Base-by-base conservation (phyloP, 176 grass and related monocot species). In the Metroxylon sagu region DNA sequence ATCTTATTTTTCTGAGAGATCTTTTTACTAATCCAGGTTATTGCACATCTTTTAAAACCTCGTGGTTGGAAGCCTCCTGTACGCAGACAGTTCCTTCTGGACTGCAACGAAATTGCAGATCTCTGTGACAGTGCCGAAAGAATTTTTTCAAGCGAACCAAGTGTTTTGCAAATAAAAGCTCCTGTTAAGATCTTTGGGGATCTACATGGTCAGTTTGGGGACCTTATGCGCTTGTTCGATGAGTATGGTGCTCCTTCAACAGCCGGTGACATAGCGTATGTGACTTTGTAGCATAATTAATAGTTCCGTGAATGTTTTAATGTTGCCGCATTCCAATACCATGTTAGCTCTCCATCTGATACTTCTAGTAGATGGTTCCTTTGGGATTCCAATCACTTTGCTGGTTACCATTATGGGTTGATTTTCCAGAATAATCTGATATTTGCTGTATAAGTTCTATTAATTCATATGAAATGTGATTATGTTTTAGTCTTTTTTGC, bases 181-280 rank as follows among this genome's bases (percentile, higher is more conserved):
- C 93, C 93, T 68, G 82, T 98, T 82, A 92, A 98, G 73, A 85
- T 98, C 66, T 98, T 98, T 88, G 93, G 93, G 78, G 93, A 98
- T 81, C 68, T 98, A 70, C 93, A 98, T 62, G 93, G 93, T 70
- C 93, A 98, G 71, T 98, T 98, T 79, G 93, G 93, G 80, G 93
- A 98, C 52, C 76, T 98, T 15, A 98, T 98, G 93, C 84, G 93
- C 19, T 82, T 98, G 60, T 98, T 98, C 60, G 93, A 98, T 65
- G 93, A 98, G 56, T 98, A 98, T 48, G 93, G 93, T 76, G 79
- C 93, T 76, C 93, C 93, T 68, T 98, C 93, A 70, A 98, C 93
- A 59, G 93, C 93, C 19, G 93, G 87, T 29, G 93, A 98, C 71
- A 89, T 98, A 71, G 71, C 93, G 93, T 98, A 74, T 85, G 93